Evolutionary conservation across 108 stramenopile genomes (phyloP).

Genomic region (Skeletonema costatum): DNA sequence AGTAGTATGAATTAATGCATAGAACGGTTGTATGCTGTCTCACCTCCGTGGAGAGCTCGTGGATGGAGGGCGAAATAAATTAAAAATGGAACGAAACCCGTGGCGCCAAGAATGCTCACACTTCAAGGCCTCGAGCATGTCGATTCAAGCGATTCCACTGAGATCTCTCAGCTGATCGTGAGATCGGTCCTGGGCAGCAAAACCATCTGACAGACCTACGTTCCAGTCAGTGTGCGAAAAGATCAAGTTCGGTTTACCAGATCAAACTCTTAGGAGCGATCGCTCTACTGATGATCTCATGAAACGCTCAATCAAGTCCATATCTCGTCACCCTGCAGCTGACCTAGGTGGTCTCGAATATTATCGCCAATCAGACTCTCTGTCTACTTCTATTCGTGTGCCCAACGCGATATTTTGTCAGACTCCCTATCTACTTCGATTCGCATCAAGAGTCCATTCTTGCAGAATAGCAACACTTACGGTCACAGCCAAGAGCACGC

Average conservation of each 20-base stretch:
- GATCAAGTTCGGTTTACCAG: slow-evolving; percentile 36
- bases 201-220: slow-evolving; percentile 21
- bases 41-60: too few species aligned
- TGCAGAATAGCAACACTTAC: not conserved
- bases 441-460: not conserved
- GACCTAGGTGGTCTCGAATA: not conserved
- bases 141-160: too few species aligned
- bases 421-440: slow-evolving; percentile 12
- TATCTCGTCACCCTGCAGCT: not conserved
- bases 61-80: too few species aligned
- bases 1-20: too few species aligned
- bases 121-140: too few species aligned
- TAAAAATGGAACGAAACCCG: too few species aligned
- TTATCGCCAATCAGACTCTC: not conserved
- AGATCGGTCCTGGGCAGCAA: slow-evolving; percentile 25
- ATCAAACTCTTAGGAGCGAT: not conserved
- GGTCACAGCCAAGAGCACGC: too few species aligned
- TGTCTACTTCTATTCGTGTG: not conserved
- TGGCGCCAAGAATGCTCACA: too few species aligned
- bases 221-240: slow-evolving; percentile 29
- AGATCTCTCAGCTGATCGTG: too few species aligned
- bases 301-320: slow-evolving; percentile 9
- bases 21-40: too few species aligned
- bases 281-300: slow-evolving; percentile 6
- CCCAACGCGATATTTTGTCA: not conserved